Evolutionary conservation across 2,329 filamentous ascomycete genomes (phyloP).

Genomic region (Fusarium redolens): DNA sequence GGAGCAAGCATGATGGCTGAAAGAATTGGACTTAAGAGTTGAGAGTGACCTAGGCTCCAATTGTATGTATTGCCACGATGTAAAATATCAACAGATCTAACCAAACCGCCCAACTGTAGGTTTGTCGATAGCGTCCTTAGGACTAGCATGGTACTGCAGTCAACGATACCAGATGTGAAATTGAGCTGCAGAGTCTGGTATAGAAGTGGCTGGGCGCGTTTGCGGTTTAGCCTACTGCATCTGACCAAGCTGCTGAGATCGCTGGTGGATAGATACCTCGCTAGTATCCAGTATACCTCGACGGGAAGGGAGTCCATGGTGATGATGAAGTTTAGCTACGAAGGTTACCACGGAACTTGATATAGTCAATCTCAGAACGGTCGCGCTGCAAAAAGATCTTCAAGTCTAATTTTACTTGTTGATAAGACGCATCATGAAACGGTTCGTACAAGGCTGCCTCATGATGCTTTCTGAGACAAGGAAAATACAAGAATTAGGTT

Average conservation of each 20-base stretch:
- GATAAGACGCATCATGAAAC: too few relatives aligned
- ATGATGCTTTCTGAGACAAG: too few relatives aligned
- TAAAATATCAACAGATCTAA: background rate
- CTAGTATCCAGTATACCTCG: background rate
- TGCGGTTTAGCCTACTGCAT: background rate
- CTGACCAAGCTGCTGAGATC: background rate
- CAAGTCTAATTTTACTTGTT: too few relatives aligned
- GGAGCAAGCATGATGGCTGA: background rate
- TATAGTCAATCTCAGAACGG: background rate
- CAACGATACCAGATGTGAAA: background rate
- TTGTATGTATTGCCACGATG: background rate
- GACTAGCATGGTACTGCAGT: background rate
- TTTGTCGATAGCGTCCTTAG: background rate
- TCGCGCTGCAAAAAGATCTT: too few relatives aligned
- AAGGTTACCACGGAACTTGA: background rate
- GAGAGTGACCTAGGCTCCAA: background rate
- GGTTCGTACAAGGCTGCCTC: too few relatives aligned
- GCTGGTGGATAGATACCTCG: background rate
- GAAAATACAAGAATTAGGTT: too few relatives aligned
- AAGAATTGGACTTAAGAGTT: background rate
- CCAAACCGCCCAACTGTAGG: background rate
- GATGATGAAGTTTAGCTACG: background rate
- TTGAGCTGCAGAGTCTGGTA: background rate
- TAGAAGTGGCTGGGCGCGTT: background rate
- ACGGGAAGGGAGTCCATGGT: background rate